These are phyloP conservation scores for Trypethelium eluteriae DNA, from an alignment of 495 filamentous ascomycete genomes.

Conservation along the genomic window DNA sequence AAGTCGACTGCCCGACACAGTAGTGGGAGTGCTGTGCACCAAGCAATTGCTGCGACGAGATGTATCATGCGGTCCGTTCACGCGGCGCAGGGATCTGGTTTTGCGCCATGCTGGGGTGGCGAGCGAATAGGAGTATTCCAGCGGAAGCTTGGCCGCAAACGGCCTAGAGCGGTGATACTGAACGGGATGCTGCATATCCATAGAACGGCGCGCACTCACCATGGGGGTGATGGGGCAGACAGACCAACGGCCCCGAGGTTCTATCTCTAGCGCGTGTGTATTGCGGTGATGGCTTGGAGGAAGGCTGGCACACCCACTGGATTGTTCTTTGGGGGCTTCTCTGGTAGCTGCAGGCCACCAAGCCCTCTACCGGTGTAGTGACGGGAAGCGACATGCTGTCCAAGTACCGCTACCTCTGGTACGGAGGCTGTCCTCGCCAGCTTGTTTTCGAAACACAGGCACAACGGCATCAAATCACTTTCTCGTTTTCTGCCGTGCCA, in stretches of 20 bases:
- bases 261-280: neutral
- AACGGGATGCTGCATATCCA: neutral
- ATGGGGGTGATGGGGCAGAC: neutral
- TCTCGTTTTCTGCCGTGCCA: slow-evolving; percentile 1
- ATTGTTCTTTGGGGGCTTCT: neutral
- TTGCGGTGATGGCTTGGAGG: neutral
- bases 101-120: neutral
- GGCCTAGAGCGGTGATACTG: neutral
- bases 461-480: neutral
- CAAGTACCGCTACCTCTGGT: slow-evolving; percentile 6
- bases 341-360: neutral
- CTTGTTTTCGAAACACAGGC: slow-evolving; percentile 9
- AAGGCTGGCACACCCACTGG: neutral
- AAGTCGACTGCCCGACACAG: neutral
- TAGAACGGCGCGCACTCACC: neutral
- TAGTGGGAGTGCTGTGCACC: neutral
- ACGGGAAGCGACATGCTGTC: neutral
- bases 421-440: neutral
- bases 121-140: neutral
- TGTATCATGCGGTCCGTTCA: slow-evolving; percentile 11
- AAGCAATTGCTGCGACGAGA: neutral
- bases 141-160: neutral
- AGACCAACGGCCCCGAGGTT: neutral
- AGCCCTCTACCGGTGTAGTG: slow-evolving; percentile 1
- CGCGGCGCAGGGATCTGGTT: slow-evolving; percentile 8